A percentile compares a stretch with the other conserved stretches of the same genome.
Evolutionary conservation across 1,284 basidiomycete species (phyloP).

Genomic region (Leccinum variabile): DNA sequence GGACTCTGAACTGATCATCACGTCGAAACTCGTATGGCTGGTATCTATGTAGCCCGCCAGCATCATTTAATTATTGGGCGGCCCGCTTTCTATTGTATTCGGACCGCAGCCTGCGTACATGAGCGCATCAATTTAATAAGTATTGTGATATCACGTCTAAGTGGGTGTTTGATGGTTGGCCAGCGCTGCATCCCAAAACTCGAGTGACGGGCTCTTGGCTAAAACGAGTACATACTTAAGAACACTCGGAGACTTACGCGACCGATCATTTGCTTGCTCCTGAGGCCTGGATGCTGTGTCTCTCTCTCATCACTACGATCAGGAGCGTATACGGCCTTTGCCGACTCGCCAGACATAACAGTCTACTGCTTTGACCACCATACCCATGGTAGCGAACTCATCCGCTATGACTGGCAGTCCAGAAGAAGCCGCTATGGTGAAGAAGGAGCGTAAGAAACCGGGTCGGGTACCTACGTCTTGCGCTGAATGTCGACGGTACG

Average conservation of each 20-base stretch:
- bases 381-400: background rate
- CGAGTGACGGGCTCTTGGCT: background rate
- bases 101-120: background rate
- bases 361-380: background rate
- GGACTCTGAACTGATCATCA: background rate
- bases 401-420: slow-evolving; percentile 9
- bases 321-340: slow-evolving; percentile 9
- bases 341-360: slow-evolving; percentile 8
- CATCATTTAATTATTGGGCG: background rate
- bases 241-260: background rate
- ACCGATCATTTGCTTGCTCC: background rate
- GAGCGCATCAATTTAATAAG: background rate
- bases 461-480: slow-evolving; percentile 63
- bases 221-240: background rate
- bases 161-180: background rate
- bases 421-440: slow-evolving; percentile 11
- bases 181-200: background rate
- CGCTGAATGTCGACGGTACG: slow-evolving; percentile 65
- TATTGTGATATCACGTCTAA: background rate
- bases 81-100: background rate
- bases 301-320: background rate
- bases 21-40: background rate
- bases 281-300: background rate
- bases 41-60: background rate
- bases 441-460: slow-evolving; percentile 41